Conservation (phyloP, 2,329 filamentous ascomycete species). For the Arachnomyces sp. region DNA sequence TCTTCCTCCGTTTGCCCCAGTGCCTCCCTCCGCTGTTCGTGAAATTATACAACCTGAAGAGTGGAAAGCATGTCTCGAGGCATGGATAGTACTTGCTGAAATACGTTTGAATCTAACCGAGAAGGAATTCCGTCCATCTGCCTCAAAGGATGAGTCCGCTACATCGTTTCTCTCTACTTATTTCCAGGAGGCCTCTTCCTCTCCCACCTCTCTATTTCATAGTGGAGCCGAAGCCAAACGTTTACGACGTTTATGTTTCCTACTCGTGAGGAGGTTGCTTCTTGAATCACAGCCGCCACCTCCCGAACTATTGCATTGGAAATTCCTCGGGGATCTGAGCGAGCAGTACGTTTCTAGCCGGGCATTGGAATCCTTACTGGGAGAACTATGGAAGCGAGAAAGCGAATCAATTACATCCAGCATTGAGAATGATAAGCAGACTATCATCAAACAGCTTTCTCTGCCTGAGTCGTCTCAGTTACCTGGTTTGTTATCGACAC, state of each 20-base stretch:
- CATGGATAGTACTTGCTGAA: slow-evolving; percentile 64
- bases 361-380: slow-evolving; percentile 46
- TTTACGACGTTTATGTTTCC: slow-evolving; percentile 58
- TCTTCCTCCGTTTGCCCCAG: slow-evolving; percentile 63
- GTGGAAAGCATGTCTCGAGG: slow-evolving; percentile 69
- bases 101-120: slow-evolving; percentile 56
- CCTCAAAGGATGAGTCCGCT: slow-evolving; percentile 53
- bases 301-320: slow-evolving; percentile 51
- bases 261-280: slow-evolving; percentile 55
- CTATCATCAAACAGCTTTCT: slow-evolving; percentile 25
- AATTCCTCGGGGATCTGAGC: slow-evolving; percentile 61
- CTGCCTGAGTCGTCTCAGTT: slow-evolving; percentile 8
- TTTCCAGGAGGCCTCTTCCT: slow-evolving; percentile 44
- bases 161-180: slow-evolving; percentile 60
- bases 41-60: slow-evolving; percentile 59
- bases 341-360: slow-evolving; percentile 60
- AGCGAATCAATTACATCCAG: slow-evolving; percentile 26
- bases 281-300: slow-evolving; percentile 39
- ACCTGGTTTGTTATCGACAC: slow-evolving; percentile 16
- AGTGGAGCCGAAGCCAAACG: slow-evolving; percentile 26
- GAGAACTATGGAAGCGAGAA: slow-evolving; percentile 39
- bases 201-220: slow-evolving; percentile 26
- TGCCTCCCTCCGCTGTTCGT: slow-evolving; percentile 63
- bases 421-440: slow-evolving; percentile 29
- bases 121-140: slow-evolving; percentile 46